Evolutionary conservation across 306 rosid genomes (phyloP), one percentile per base, ranked within the genome.

Genomic region (Alnus glutinosa): DNA sequence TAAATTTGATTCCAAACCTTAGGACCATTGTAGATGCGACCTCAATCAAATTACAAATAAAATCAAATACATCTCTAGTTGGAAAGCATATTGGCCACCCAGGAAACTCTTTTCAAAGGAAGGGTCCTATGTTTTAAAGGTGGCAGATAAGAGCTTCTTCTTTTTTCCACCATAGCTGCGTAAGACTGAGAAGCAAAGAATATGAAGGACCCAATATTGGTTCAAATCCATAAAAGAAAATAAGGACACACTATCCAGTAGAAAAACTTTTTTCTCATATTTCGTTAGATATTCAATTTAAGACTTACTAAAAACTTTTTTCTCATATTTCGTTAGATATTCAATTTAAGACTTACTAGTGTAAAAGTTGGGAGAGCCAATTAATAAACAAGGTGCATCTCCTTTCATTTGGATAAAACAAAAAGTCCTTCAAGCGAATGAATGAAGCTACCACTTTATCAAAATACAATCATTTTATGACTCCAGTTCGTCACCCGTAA

Each of bases 401-500:
- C 75, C 77, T 70, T 76, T 39, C 55, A 82, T n/a, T 58, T 34
- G 70, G 49, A 76, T 66, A 78, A 77, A 54, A 30, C 30, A 72
- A 61, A 61, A 54, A n/a, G 52, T 39, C 72, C 75, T 77, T 73
- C 69, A 77, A 47, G 76, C 67, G 46, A 80, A 80, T 36, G 75
- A 81, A 58, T 61, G 64, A 74, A 14, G 51, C 18, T 49, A 74
- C 51, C 70, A 52, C 68, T 80, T 74, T 7, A 32, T 48, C 42
- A 50, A 80, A 63, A 63, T 79, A 72, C 34, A 44, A 58, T 28
- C 83, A 73, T 46, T 47, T 78, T 71, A 66, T 34, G 46, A 64
- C 68, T 81, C 80, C 80, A 55, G 46, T 42, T 76, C 80, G 76
- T 55, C 84, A 73, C 70, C 85, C 81, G 75, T 59, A 14, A 50